Conservation (phyloP, 2,329 filamentous ascomycete genomes). For the Aspergillus fumigatiaffinis region DNA sequence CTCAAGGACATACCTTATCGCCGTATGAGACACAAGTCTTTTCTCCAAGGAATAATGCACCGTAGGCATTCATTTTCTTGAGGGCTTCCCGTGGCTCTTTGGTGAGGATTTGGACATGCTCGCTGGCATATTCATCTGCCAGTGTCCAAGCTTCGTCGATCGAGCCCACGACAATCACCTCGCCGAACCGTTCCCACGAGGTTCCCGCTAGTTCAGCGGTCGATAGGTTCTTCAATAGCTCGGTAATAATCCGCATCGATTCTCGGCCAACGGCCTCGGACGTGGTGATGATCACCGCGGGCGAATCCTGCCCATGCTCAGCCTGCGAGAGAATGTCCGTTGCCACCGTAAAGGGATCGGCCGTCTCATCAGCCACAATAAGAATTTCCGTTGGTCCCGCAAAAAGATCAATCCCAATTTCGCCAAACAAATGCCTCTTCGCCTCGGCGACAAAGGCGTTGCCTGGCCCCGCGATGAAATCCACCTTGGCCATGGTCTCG, state of each 20-base stretch:
- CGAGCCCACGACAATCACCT: constrained; percentile 43
- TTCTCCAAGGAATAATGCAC: constrained; percentile 49
- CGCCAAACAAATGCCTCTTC: constrained; percentile 52
- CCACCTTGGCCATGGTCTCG: constrained; percentile 46
- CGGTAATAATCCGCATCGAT: constrained; percentile 36
- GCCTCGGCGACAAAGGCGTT: constrained; percentile 55
- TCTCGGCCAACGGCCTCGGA: constrained; percentile 38
- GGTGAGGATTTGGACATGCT: constrained; percentile 53
- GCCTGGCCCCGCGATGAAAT: constrained; percentile 52
- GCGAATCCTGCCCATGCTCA: constrained; percentile 52
- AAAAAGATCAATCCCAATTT: constrained; percentile 53
- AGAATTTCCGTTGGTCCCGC: constrained; percentile 54
- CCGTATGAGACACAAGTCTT: constrained; percentile 53
- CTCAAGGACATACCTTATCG: constrained; percentile 43
- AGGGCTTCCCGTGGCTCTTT: constrained; percentile 46
- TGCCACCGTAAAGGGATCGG: constrained; percentile 45
- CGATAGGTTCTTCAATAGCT: constrained; percentile 39
- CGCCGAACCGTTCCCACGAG: constrained; percentile 47
- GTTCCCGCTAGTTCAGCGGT: constrained; percentile 43
- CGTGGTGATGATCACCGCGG: constrained; percentile 49
- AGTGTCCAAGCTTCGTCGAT: constrained; percentile 43
- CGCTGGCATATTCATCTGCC: constrained; percentile 48
- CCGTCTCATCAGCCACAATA: constrained; percentile 47
- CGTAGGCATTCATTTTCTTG: constrained; percentile 50
- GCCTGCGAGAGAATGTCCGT: constrained; percentile 49